Evolutionary conservation across 2,329 filamentous ascomycete species (phyloP), one percentile per base, ranked within the genome.

Genomic region (Trichoderma harzianum): DNA sequence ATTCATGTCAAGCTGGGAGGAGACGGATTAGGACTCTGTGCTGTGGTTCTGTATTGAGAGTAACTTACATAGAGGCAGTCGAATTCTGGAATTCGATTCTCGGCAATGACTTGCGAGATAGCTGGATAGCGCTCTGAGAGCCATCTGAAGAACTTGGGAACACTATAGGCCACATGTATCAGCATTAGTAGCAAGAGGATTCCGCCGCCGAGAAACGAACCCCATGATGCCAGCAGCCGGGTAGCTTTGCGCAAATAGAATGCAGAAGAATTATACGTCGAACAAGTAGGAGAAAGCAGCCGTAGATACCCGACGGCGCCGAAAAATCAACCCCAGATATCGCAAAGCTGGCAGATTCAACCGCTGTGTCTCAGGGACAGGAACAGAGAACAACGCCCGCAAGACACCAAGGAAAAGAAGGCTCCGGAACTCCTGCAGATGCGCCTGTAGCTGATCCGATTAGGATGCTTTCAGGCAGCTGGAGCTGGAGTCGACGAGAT

Each of bases 51-150:
- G 11, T 5, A 28, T n/a, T 2, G n/a, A 62, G 73, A 72, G 51
- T 71, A 57, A 78, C 87, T 79, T 80, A 92, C 90, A 83, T 99
- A 99, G 74, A 99, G 90, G 83, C 93, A 96, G 83, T 99, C 96
- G 84, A 99, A 99, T 83, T 99, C 97, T 75, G 96, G 96, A 82
- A 99, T 99, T 78, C 96, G 92, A 83, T 98, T 99, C 86, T 99
- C 96, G 69, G 95, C 94, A 80, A 99, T 99, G 78, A 99, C 87
- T 86, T 98, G 95, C 67, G 96, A 99, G 82, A 99, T 99, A 74
- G 96, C 91, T 70, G 96, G 96, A 89, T 99, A 99, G 78, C 97
- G 92, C 89, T 99, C 97, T 73, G 95, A 98, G 87, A 99, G 92
- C 96, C 97, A 99, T 89, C 96, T 89, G 86, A 97, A 97, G 86